Base-by-base conservation (phyloP, 306 rosid species). In the Trifolium pratense region DNA sequence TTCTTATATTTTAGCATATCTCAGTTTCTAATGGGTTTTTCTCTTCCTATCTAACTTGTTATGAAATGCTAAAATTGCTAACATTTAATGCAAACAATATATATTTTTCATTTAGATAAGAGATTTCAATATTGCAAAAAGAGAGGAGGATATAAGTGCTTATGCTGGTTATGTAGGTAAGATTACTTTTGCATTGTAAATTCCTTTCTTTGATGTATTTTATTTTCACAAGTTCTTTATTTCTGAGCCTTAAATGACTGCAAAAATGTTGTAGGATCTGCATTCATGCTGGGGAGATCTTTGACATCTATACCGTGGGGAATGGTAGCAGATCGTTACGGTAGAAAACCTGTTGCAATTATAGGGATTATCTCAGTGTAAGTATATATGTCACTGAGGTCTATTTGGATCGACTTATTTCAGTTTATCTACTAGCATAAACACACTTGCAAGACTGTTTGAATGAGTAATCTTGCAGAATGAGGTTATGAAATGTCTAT, bases 81-180 rank as follows among this genome's bases (percentile, higher is more conserved):
- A 14, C 25, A 67, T 67, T 25, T 56, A 5, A 56, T 23, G 62
- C 12, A 25, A 56, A 56, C 7, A 21, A 1, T 56, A 9, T 55
- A 20, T 59, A 21, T 15, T 39, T 40, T 66, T 52, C 83, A 90
- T 86, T 65, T 81, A 90, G 96, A 65, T 92, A 52, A 84, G 87
- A 57, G 97, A 93, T 84, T 90, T 93, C 48, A 80, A 89, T 52
- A 83, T 93, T 80, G 97, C 98, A 51, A 39, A 89, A 75, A 75
- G 76, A 12, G 96, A 90, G 9, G 93, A 78, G 59, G 98, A 93
- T 81, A 84, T 93, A 37, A 83, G 96, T 60, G 79, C 20, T 62
- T 93, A 93, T 82, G 92, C 95, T 21, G 96, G 96, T 20, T 90
- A 80, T 82, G 80, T 92, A 69, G 98, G 98, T 90, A 69, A 77